Evolutionary conservation across 805 yeast genomes (phyloP).

Genomic region (Candida fluviatilis): DNA sequence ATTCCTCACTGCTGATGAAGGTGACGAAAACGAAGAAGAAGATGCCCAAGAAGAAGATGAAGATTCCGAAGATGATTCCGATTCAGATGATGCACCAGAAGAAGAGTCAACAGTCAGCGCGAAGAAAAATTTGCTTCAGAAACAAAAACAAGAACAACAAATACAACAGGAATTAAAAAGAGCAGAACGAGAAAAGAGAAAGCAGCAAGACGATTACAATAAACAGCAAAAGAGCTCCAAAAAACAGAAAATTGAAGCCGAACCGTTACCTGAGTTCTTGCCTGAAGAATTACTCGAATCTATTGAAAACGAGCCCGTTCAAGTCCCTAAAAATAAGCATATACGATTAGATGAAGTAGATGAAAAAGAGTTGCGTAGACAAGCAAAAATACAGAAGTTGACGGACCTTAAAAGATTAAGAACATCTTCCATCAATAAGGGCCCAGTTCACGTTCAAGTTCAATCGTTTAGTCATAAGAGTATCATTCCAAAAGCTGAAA

Average conservation of each 20-base stretch:
- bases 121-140: conserved; percentile 22
- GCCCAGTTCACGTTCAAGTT: conserved; percentile 39
- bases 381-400: conserved; percentile 33
- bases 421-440: conserved; percentile 27
- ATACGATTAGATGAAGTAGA: conserved; percentile 30
- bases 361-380: conserved; percentile 24
- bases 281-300: conserved; percentile 37
- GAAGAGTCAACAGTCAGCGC: conserved; percentile 34
- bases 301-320: conserved; percentile 11
- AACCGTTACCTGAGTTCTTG: conserved; percentile 36
- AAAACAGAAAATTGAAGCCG: conserved; percentile 13
- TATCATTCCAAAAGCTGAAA: conserved; percentile 35
- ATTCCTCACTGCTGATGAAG: conserved; percentile 16
- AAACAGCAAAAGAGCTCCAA: conserved; percentile 33
- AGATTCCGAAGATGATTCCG: conserved; percentile 17
- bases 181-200: conserved; percentile 33
- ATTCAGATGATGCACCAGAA: conserved; percentile 37
- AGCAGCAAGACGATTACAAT: conserved; percentile 27
- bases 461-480: conserved; percentile 17
- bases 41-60: conserved; percentile 14
- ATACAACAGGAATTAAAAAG: conserved; percentile 20
- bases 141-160: conserved; percentile 19
- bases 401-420: conserved; percentile 17
- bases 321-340: conserved; percentile 22
- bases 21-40: conserved; percentile 10